Evolutionary conservation across 192 early-diverging fungal genomes (phyloP).

Genomic region (Ambispora gerdemannii): DNA sequence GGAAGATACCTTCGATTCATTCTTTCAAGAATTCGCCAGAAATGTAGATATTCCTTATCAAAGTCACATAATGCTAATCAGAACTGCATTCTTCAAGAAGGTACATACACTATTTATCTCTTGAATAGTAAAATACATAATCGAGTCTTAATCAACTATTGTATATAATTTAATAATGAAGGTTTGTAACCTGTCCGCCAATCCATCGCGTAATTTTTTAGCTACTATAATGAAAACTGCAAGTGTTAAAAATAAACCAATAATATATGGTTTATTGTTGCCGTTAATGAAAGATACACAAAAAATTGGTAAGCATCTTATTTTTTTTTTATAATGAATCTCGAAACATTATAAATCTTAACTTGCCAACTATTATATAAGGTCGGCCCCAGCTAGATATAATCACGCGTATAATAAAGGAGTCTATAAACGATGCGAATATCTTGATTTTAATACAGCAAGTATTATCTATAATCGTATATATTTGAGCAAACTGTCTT

Average conservation of each 20-base stretch:
- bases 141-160: background rate
- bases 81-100: conserved; percentile 15
- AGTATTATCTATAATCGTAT: too few relatives aligned
- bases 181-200: conserved; percentile 7
- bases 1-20: background rate
- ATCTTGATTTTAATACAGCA: background rate
- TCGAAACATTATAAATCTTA: background rate
- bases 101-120: too few relatives aligned
- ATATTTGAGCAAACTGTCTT: too few relatives aligned
- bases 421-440: background rate
- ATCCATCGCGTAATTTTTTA: conserved; percentile 18
- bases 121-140: too few relatives aligned
- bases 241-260: conserved; percentile 6
- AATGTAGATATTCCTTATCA: conserved; percentile 15
- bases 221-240: conserved; percentile 18
- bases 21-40: background rate
- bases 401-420: conserved; percentile 11
- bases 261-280: conserved; percentile 19
- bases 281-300: conserved; percentile 3
- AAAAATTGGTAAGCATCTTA: background rate
- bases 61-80: conserved; percentile 18
- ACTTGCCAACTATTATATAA: background rate
- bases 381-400: conserved; percentile 20
- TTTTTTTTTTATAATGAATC: background rate
- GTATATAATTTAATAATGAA: background rate